These are phyloP conservation scores for Aspergillus sp. DNA, from an alignment of 2,329 filamentous ascomycete genomes.

Conservation along the genomic window DNA sequence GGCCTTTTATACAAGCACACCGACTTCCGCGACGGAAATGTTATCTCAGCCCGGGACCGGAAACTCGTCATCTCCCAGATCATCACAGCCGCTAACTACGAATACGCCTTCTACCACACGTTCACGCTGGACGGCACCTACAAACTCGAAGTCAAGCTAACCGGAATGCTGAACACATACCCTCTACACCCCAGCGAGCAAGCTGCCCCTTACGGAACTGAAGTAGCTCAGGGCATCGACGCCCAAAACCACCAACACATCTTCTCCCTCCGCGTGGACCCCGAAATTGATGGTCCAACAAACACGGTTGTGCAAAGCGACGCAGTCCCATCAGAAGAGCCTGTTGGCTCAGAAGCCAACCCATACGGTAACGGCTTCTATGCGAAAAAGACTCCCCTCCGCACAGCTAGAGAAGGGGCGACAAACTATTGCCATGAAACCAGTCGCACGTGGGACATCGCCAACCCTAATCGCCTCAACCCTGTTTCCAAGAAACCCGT, in stretches of 20 bases:
- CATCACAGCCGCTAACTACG: constrained; percentile 91
- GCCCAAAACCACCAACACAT: constrained; percentile 93
- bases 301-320: constrained; percentile 59
- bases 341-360: constrained; percentile 61
- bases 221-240: constrained; percentile 81
- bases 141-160: constrained; percentile 82
- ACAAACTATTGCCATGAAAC: constrained; percentile 48
- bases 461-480: constrained; percentile 20
- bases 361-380: constrained; percentile 58
- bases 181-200: constrained; percentile 70
- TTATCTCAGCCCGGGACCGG: constrained; percentile 74
- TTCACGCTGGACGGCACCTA: constrained; percentile 87
- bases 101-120: constrained; percentile 78
- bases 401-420: constrained; percentile 41
- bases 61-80: constrained; percentile 83
- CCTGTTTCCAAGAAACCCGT: constrained; percentile 18
- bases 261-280: constrained; percentile 79
- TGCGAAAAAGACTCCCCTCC: constrained; percentile 40
- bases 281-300: constrained; percentile 72
- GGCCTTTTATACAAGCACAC: constrained; percentile 60
- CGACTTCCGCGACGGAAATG: constrained; percentile 80
- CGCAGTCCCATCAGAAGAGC: constrained; percentile 38
- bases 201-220: constrained; percentile 75
- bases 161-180: constrained; percentile 87
- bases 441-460: constrained; percentile 27